Base-by-base conservation (phyloP, 2,329 filamentous ascomycete genomes). In the Alternaria atra region DNA sequence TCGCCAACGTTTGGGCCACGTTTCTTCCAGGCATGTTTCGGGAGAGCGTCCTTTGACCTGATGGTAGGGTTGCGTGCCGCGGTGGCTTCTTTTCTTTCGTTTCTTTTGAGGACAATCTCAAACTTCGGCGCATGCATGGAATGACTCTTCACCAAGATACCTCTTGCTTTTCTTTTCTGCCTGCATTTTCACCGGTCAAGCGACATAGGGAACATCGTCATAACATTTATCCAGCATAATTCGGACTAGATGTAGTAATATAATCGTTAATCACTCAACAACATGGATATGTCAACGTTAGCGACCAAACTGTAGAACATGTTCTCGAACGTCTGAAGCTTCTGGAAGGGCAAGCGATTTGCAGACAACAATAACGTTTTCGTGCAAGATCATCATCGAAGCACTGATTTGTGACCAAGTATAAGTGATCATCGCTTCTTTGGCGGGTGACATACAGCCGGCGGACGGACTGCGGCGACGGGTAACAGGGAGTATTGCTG, bases 121-220 rank as follows among this genome's bases (percentile, higher is more conserved):
- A n/a, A 37, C 30, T 30, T 34, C 30, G 40, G 50, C 60, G 67
- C 57, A 70, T 59, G 60, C 58, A 34, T 47, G 52, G 53, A 54
- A 52, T 52, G 57, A 54, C 43, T 56, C 44, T 48, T 63, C 43
- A 63, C 53, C 61, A 66, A 65, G 69, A 72, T 70, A 71, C 68
- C 66, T 67, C 40, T 69, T 70, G 50, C 54, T 52, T 71, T 65
- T 53, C 29, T 58, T 54, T 57, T 40, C 44, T 34, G 29, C 32
- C 6, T 39, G 53, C 48, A 56, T 46, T 20, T 52, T 43, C 43
- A 47, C 20, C 52, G 23, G 29, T 39, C 15, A 25, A 29, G 8
- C 25, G 57, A 55, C 30, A 56, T 44, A 39, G 44, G 57, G 52
- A 50, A 30, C 37, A 48, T 55, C 12, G 9, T 32, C 39, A 17